Percentiles rank a stretch among this genome's conserved stretches.
Conservation (phyloP, 495 filamentous ascomycete species). For the Zalerion maritima region DNA sequence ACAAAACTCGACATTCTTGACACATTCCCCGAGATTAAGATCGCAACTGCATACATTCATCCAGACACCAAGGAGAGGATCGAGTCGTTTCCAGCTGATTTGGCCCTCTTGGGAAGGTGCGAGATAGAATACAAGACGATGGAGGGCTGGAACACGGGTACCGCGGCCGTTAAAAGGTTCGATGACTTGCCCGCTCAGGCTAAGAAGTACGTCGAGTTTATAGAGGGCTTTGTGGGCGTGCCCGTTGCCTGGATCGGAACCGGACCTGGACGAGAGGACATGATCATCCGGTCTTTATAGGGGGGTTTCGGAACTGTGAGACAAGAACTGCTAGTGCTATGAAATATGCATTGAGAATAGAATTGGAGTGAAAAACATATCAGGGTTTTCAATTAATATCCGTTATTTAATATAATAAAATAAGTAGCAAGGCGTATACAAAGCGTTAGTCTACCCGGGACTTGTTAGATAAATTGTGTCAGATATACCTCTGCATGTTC, state of each 20-base stretch:
- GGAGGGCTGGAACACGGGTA: slow-evolving; percentile 63
- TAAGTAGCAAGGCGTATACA: no score
- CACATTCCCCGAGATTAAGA: slow-evolving; percentile 64
- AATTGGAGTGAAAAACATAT: no score
- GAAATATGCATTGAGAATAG: no score
- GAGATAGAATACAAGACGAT: slow-evolving; percentile 58
- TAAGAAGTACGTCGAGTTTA: slow-evolving; percentile 58
- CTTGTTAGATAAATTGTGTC: no score
- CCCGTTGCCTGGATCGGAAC: slow-evolving; percentile 65
- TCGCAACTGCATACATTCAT: slow-evolving; percentile 56
- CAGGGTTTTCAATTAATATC: no score
- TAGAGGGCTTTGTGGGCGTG: slow-evolving; percentile 61
- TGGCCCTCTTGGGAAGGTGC: slow-evolving; percentile 44
- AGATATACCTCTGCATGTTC: no score
- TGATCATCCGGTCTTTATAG: slow-evolving; percentile 23
- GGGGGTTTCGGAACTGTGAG: no score
- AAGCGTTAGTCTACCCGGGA: no score
- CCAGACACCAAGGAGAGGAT: slow-evolving; percentile 37
- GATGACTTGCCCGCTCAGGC: slow-evolving; percentile 64
- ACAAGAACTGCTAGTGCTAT: slow-evolving; percentile 4
- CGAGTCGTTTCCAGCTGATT: slow-evolving; percentile 52
- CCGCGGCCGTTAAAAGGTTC: slow-evolving; percentile 43
- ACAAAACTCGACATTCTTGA: slow-evolving; percentile 87
- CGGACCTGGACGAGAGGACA: slow-evolving; percentile 51
- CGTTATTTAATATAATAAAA: no score